phyloP scores from a whole-genome alignment of 768 basidiomycete genomes.

The Podaxis rugospora region DNA sequence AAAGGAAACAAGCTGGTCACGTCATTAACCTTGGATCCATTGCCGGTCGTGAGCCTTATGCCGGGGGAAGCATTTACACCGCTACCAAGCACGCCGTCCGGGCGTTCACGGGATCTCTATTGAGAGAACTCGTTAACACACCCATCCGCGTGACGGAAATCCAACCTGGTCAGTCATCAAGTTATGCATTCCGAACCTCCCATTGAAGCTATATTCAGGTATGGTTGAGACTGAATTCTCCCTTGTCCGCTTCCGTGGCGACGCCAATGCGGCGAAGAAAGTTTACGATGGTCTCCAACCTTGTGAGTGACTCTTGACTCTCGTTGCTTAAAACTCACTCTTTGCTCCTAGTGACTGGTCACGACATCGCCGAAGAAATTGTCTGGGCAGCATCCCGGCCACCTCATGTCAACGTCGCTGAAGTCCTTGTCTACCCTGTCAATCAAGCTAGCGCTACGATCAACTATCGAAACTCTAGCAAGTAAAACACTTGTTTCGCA shows the following conservation, averaged over 20 bases:
- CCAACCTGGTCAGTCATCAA: conserved; percentile 63
- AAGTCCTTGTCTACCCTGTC: conserved; percentile 71
- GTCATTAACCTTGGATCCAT: conserved; percentile 95
- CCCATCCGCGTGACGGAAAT: conserved; percentile 93
- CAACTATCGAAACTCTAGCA: conserved; percentile 32
- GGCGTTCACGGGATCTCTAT: conserved; percentile 79
- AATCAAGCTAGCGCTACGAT: conserved; percentile 73
- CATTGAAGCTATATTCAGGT: conserved; percentile 17
- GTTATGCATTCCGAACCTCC: conserved; percentile 12
- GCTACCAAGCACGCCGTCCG: conserved; percentile 87
- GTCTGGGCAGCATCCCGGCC: conserved; percentile 95
- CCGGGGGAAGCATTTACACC: conserved; percentile 88
- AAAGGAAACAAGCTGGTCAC: conserved; percentile 72
- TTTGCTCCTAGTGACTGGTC: conserved; percentile 55
- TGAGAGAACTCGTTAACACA: conserved; percentile 88
- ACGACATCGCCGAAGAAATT: conserved; percentile 96
- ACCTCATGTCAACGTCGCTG: conserved; percentile 87
- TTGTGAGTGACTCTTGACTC: conserved; percentile 42
- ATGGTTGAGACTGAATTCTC: conserved; percentile 77
- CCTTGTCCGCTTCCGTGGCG: conserved; percentile 83
- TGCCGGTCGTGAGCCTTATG: conserved; percentile 84
- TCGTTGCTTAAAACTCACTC: neutral
- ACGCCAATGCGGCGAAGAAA: conserved; percentile 74
- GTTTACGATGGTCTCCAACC: conserved; percentile 90
- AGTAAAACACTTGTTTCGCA: neutral